A percentile compares a stretch with the other conserved stretches of the same genome.
Conservation (phyloP, 257 asterid genomes). For the Apocynum venetum region DNA sequence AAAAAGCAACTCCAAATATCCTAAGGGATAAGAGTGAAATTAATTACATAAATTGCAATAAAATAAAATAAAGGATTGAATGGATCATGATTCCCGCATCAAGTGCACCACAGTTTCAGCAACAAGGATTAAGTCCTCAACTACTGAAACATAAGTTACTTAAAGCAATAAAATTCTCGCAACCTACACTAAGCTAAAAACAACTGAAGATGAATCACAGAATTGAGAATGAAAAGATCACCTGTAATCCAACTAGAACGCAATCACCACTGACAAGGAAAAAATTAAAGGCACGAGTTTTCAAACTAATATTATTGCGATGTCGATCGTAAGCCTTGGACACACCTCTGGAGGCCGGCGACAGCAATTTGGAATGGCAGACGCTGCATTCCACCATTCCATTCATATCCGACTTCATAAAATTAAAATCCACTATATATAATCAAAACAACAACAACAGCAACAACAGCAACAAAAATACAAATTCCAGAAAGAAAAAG, state of each 20-base stretch:
- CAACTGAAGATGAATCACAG: background rate
- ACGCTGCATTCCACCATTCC: slow-evolving; percentile 45
- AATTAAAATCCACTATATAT: slow-evolving; percentile 2
- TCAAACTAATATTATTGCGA: slow-evolving; percentile 30
- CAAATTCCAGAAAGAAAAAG: background rate
- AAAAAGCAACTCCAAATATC: background rate
- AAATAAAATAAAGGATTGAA: background rate
- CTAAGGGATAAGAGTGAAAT: background rate
- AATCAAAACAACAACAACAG: background rate
- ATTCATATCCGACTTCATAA: slow-evolving; percentile 23
- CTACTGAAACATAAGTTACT: background rate
- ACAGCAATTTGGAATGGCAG: slow-evolving; percentile 41
- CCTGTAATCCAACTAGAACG: slow-evolving; percentile 44
- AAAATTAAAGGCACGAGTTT: slow-evolving; percentile 35
- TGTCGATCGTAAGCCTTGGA: slow-evolving; percentile 43
- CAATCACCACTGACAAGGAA: slow-evolving; percentile 42
- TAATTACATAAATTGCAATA: background rate
- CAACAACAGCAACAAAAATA: background rate
- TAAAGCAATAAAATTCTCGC: background rate
- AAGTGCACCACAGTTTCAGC: background rate
- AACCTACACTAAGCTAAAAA: background rate
- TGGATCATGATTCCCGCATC: background rate
- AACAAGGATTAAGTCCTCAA: background rate
- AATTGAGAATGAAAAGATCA: background rate
- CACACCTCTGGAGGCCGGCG: slow-evolving; percentile 23